Percentiles rank a stretch among this genome's conserved stretches.
Conservation (phyloP, 2,329 filamentous ascomycete species). For the Fusarium begoniae region DNA sequence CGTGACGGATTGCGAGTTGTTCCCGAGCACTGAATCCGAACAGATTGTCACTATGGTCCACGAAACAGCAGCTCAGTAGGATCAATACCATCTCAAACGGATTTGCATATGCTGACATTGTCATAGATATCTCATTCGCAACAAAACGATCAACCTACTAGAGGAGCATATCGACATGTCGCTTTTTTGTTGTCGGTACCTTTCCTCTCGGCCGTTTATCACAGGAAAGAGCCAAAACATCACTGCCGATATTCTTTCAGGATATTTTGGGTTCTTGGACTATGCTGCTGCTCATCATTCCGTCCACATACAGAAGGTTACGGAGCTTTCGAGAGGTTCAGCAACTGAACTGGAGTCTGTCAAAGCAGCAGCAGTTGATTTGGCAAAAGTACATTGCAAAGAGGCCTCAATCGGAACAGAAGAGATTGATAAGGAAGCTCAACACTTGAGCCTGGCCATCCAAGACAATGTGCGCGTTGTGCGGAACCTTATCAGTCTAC, state of each 20-base stretch:
- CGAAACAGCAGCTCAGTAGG: not conserved
- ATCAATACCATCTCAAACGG: no score
- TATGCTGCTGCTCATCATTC: not conserved
- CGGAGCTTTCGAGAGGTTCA: fast-evolving
- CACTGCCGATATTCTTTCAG: fast-evolving
- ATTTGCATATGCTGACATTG: fast-evolving
- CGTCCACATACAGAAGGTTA: not conserved
- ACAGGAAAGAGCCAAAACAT: fast-evolving
- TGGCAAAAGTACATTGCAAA: fast-evolving
- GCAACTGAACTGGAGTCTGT: fast-evolving
- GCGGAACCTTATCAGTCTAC: fast-evolving
- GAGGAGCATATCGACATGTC: not conserved
- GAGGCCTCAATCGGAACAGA: fast-evolving
- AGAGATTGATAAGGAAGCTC: fast-evolving
- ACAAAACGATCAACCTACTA: fast-evolving
- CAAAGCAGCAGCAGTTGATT: fast-evolving
- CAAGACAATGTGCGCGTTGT: fast-evolving
- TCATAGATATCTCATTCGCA: fast-evolving
- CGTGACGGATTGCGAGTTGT: fast-evolving
- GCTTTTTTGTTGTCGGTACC: fast-evolving
- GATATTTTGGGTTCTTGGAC: not conserved
- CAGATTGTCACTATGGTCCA: fast-evolving
- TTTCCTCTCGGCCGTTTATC: not conserved
- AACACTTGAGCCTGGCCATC: fast-evolving
- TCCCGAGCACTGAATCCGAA: fast-evolving